Conservation (phyloP, 495 filamentous ascomycete genomes). For the Amphirosellinia nigrospora region DNA sequence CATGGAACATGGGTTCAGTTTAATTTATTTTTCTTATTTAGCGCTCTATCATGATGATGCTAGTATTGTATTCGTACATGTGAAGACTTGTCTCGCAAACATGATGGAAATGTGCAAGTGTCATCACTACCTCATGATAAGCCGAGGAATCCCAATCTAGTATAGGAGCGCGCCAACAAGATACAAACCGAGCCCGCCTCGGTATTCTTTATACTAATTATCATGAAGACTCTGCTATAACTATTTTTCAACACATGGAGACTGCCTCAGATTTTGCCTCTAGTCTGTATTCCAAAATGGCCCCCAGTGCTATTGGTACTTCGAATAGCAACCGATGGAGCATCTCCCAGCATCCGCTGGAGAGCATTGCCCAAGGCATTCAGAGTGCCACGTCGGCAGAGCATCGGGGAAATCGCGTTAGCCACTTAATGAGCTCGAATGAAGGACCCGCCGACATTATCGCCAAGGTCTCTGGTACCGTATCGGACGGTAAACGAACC, state of each 20-base stretch:
- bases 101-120: not conserved
- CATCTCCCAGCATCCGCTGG: slow-evolving; percentile 39
- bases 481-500: slow-evolving; percentile 50
- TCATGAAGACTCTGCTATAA: not conserved
- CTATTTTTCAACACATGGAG: not conserved
- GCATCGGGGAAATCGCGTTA: slow-evolving; percentile 34
- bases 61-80: not conserved
- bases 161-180: not conserved
- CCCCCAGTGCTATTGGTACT: slow-evolving; percentile 16
- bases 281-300: slow-evolving; percentile 15
- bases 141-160: not conserved
- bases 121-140: slow-evolving; percentile 1
- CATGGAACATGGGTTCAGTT: not conserved
- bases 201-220: not conserved
- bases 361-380: slow-evolving; percentile 39
- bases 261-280: not conserved
- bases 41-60: not conserved
- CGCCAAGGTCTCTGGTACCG: slow-evolving; percentile 58
- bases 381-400: slow-evolving; percentile 35
- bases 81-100: not conserved
- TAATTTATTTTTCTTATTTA: not conserved
- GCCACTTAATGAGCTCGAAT: slow-evolving; percentile 54
- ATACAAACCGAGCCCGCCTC: not conserved
- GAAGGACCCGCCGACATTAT: slow-evolving; percentile 62
- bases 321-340: slow-evolving; percentile 38